phyloP scores from a whole-genome alignment of 768 basidiomycete species.

The Phaeolepiota aurea region DNA sequence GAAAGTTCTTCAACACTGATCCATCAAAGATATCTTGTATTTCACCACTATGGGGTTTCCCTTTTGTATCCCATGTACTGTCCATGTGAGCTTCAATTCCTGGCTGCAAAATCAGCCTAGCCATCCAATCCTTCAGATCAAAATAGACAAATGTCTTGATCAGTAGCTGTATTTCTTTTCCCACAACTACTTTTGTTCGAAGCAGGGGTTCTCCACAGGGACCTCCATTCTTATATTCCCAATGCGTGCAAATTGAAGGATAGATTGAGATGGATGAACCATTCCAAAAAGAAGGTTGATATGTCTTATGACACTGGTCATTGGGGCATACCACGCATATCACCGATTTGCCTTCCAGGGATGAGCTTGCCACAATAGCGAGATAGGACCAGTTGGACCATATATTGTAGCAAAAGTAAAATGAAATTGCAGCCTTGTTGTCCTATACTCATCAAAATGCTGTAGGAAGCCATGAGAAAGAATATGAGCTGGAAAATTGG shows the following conservation, averaged over 20 bases:
- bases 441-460: too few relatives aligned
- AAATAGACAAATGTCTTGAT: slow-evolving; percentile 13
- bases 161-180: slow-evolving; percentile 7
- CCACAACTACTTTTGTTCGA: neutral
- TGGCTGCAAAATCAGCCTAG: slow-evolving; percentile 12
- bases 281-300: neutral
- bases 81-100: slow-evolving; percentile 18
- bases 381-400: too few relatives aligned
- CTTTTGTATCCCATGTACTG: slow-evolving; percentile 4
- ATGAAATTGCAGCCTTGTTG: too few relatives aligned
- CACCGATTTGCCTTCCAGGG: neutral
- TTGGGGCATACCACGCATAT: neutral
- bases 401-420: too few relatives aligned
- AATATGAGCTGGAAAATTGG: too few relatives aligned
- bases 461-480: too few relatives aligned
- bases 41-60: slow-evolving; percentile 4
- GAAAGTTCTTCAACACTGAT: slow-evolving; percentile 12
- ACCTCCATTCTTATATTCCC: neutral
- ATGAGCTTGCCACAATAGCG: too few relatives aligned
- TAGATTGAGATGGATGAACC: neutral
- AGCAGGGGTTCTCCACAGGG: neutral
- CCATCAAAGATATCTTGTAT: slow-evolving; percentile 19
- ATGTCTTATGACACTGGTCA: neutral
- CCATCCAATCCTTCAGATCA: slow-evolving; percentile 20
- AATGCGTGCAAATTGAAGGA: neutral